Percentiles rank a stretch among this genome's conserved stretches.
Conservation (phyloP, 352 stramenopile genomes). For the Globisporangium carolinianum region DNA sequence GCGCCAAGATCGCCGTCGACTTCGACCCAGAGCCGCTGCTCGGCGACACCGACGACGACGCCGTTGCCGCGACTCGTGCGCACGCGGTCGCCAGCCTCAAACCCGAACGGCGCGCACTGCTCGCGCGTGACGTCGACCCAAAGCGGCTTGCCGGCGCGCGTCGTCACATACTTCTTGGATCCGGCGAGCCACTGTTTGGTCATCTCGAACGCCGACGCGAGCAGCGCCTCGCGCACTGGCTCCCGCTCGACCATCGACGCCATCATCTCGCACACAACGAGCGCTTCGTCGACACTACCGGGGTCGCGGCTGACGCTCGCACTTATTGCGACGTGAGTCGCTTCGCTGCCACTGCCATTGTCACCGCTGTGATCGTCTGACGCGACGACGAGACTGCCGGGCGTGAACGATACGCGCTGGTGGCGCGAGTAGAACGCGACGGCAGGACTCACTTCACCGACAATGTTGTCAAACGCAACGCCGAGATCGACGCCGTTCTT, state of each 20-base stretch:
- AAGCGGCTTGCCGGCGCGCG: slow-evolving; percentile 44
- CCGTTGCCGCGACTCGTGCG: slow-evolving; percentile 70
- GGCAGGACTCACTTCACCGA: slow-evolving; percentile 86
- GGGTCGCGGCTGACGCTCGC: neutral
- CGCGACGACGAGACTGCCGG: slow-evolving; percentile 9
- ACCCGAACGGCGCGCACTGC: slow-evolving; percentile 34
- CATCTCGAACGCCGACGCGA: slow-evolving; percentile 37
- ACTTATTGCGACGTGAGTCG: neutral
- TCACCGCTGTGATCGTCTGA: neutral
- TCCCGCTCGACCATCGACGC: slow-evolving; percentile 22
- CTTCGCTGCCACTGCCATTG: neutral
- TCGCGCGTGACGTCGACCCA: slow-evolving; percentile 57
- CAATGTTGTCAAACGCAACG: slow-evolving; percentile 89
- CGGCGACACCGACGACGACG: slow-evolving; percentile 51
- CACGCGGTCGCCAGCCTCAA: slow-evolving; percentile 53
- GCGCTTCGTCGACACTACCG: slow-evolving; percentile 43
- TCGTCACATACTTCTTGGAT: slow-evolving; percentile 48
- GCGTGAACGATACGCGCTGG: slow-evolving; percentile 67
- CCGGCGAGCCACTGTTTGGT: slow-evolving; percentile 47
- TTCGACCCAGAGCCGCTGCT: slow-evolving; percentile 67
- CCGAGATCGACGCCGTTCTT: slow-evolving; percentile 87
- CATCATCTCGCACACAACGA: slow-evolving; percentile 62
- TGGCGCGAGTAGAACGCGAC: slow-evolving; percentile 91
- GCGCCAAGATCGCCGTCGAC: slow-evolving; percentile 66
- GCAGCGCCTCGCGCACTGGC: slow-evolving; percentile 19